Base-by-base conservation (phyloP, 257 asterid genomes). In the Eucommia ulmoides region DNA sequence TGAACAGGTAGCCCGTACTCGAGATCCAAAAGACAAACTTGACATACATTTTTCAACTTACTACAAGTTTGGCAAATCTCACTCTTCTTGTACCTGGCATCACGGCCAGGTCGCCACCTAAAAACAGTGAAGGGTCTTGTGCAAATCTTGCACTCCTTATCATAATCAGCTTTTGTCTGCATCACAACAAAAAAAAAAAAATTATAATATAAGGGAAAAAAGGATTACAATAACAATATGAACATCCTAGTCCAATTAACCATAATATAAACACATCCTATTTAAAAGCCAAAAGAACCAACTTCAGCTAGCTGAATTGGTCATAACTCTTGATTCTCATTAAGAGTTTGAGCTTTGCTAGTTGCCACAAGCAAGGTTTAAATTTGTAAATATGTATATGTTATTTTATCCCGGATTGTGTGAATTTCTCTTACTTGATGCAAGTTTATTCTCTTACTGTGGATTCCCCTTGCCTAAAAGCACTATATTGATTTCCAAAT, bases 71-170 rank as follows among this genome's bases (percentile, higher is more conserved):
- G 99, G 67, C 99, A 91, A 57, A 91, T 91, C 84, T 91, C 95
- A 0, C 80, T 54, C 67, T 83, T 91, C 69, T 91, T 91, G 51
- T 91, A 86, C 69, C 99, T 86, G 38, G 99, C 95, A 73, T 91
- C 99, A 50, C 99, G 96, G 17, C 99, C 99, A 29, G 96, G 99
- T 61, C 96, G 80, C 99, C 96, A 86, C 66, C 99, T 77, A 62
- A 91, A 91, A 53, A 89, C 94, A 1, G 94, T 82, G 75, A 88
- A 88, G 20, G 97, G 97, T 26, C 97, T 65, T 20, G 97, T 84
- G 65, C 99, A 91, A 42, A 91, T 91, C 82, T 81, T 91, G 91
- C 96, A 91, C 74, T 91, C 94, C 75, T 86, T 91, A 55, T 87
- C 99, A 59, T 77, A 86, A 60, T 83, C 97, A 45, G 96, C 84